Conservation (phyloP, 495 filamentous ascomycete species). For the Penicillium nucicola region DNA sequence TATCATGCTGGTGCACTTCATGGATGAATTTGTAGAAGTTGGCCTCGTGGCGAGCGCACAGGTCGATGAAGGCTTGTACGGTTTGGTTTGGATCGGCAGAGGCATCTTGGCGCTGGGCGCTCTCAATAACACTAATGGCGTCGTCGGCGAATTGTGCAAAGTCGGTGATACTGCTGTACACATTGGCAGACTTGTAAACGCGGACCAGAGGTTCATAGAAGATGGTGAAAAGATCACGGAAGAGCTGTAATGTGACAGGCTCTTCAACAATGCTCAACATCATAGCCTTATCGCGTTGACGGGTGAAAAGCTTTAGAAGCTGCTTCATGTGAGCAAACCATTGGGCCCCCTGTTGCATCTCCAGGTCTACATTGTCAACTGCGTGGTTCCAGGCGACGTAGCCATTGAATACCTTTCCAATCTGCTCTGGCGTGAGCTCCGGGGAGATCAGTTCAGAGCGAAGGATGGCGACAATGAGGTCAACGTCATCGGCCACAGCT, state of each 20-base stretch:
- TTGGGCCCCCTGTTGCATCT: slow-evolving; percentile 82
- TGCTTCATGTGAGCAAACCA: slow-evolving; percentile 95
- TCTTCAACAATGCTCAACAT: slow-evolving; percentile 96
- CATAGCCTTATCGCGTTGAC: slow-evolving; percentile 93
- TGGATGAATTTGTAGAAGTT: slow-evolving; percentile 99
- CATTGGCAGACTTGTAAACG: slow-evolving; percentile 98
- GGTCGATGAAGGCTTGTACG: slow-evolving; percentile 97
- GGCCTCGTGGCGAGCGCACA: slow-evolving; percentile 90
- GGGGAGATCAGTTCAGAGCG: slow-evolving; percentile 69
- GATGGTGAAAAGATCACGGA: slow-evolving; percentile 95
- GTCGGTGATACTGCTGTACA: slow-evolving; percentile 94
- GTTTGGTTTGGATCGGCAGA: slow-evolving; percentile 96
- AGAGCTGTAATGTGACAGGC: slow-evolving; percentile 85
- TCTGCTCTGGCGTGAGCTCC: slow-evolving; percentile 66
- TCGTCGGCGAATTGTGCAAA: slow-evolving; percentile 92
- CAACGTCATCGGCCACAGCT: slow-evolving; percentile 64
- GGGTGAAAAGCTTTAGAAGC: slow-evolving; percentile 84
- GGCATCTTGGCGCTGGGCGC: slow-evolving; percentile 85
- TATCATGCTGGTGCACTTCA: slow-evolving; percentile 97
- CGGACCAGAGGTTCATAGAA: slow-evolving; percentile 97
- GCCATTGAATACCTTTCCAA: slow-evolving; percentile 82
- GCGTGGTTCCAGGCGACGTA: slow-evolving; percentile 97
- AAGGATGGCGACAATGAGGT: slow-evolving; percentile 81
- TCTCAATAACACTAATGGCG: slow-evolving; percentile 82
- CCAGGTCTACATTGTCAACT: slow-evolving; percentile 85